Evolutionary conservation across 495 filamentous ascomycete genomes (phyloP), one percentile per base, ranked within the genome.

Genomic region (Hyaloscypha hepaticicola): DNA sequence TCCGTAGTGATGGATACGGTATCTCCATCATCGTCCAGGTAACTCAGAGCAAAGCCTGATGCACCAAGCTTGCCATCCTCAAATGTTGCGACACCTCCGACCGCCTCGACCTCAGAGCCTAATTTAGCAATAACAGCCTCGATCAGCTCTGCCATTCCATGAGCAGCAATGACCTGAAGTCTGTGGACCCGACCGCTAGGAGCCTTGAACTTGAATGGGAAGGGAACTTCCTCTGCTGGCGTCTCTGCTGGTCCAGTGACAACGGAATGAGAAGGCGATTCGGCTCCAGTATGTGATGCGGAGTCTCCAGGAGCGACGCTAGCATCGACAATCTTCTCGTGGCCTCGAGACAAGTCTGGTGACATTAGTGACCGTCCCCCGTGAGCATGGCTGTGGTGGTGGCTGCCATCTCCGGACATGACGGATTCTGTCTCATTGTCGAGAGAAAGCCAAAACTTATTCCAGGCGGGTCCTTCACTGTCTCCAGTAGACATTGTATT

Each of bases 151-250:
- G 81, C 85, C 64, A 99, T 85, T 61, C 95, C 95, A 53, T 88
- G 85, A 48, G 88, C 83, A 12, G 92, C 88, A 65, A 87, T 77
- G 5, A 97, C 88, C 72, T 97, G 95, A 9, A 98, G 80, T 45
- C 96, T 87, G 76, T 98, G 96, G 27, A 98, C 93, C 48, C 95
- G 90, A 49, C 96, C 95, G 74, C 91, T 95, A 19, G 96, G 95
- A 4, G 95, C 93, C 79, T 99, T 98, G 85, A 99, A 99, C 76
- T 99, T 99, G 87, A 99, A 98, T 26, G 93, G 85, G 78, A 98
- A 99, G 0, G 95, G 91, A 12, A 80, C 73, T 60, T 92, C 90
- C 72, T 89, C 86, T 0, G 82, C 77, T 24, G 85, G 72, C 9
- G 79, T 69, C 27, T 83, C 81, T 9, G 66, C 74, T 2, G 82